Evolutionary conservation across 202 grass and related monocot species (phyloP).

Genomic region (Miscanthus sacchariflorus): DNA sequence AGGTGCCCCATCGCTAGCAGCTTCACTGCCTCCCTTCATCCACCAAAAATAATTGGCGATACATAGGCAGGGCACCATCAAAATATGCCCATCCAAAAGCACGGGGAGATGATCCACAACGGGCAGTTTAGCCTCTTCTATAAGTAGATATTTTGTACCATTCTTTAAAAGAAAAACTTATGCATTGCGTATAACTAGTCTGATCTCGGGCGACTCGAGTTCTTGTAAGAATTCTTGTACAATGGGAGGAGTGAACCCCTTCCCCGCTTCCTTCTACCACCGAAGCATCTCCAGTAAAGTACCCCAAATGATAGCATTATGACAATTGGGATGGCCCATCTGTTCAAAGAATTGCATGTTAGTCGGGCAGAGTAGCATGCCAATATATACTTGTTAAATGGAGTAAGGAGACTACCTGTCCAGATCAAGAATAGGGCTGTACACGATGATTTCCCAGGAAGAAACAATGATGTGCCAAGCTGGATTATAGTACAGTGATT

Average conservation of each 20-base stretch:
- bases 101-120: conserved; percentile 20
- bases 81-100: conserved; percentile 55
- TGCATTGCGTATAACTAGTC: conserved; percentile 48
- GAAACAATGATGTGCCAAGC: conserved; percentile 95
- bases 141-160: conserved; percentile 25
- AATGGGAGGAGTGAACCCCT: conserved; percentile 65
- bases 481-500: conserved; percentile 92
- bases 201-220: conserved; percentile 76
- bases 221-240: conserved; percentile 69
- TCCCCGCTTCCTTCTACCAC: conserved; percentile 73
- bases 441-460: conserved; percentile 94
- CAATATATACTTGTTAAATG: neutral
- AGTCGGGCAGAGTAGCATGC: neutral
- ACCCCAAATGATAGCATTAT: conserved; percentile 60
- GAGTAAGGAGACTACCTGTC: conserved; percentile 64
- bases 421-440: conserved; percentile 92
- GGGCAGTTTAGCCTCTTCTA: conserved; percentile 31
- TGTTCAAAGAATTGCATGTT: conserved; percentile 37
- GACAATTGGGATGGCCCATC: conserved; percentile 94
- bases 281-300: conserved; percentile 88
- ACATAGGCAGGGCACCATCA: conserved; percentile 45
- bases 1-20: conserved; percentile 7
- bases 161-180: conserved; percentile 1
- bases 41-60: conserved; percentile 50
- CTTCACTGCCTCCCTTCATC: conserved; percentile 29